phyloP scores from a whole-genome alignment of 2,329 filamentous ascomycete species.

The Trichoderma koningii region DNA sequence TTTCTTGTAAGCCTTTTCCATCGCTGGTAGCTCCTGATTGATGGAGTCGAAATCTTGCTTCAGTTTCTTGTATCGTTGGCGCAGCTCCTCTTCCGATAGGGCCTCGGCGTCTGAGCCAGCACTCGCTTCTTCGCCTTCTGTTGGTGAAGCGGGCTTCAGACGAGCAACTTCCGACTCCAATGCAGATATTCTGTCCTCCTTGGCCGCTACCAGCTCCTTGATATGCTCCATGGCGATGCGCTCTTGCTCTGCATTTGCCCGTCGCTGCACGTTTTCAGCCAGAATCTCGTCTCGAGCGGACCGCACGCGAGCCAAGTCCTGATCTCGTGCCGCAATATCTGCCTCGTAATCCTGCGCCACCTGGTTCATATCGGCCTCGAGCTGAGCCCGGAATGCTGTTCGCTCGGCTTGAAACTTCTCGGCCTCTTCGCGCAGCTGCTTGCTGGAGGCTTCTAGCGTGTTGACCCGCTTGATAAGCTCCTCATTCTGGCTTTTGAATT shows the following conservation, averaged over 20 bases:
- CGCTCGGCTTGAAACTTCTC: constrained; percentile 84
- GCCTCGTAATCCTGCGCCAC: constrained; percentile 77
- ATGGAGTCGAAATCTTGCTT: constrained; percentile 81
- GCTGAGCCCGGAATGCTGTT: constrained; percentile 74
- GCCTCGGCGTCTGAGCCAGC: constrained; percentile 54
- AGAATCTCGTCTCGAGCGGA: constrained; percentile 81
- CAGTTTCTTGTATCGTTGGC: constrained; percentile 70
- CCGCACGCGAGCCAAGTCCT: constrained; percentile 82
- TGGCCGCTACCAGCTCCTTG: constrained; percentile 76
- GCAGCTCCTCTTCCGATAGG: constrained; percentile 70
- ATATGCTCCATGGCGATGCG: constrained; percentile 69
- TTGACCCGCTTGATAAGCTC: constrained; percentile 92
- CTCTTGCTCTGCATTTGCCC: constrained; percentile 76
- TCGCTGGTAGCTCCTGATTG: constrained; percentile 81
- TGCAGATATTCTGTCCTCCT: constrained; percentile 76
- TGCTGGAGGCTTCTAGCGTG: constrained; percentile 84
- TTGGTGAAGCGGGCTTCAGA: constrained; percentile 48
- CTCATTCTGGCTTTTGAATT: constrained; percentile 85
- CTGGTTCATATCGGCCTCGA: constrained; percentile 77
- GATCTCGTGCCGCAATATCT: constrained; percentile 77
- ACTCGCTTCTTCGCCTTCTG: constrained; percentile 50
- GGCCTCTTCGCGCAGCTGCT: constrained; percentile 79
- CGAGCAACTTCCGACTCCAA: constrained; percentile 82
- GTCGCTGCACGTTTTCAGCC: constrained; percentile 78
- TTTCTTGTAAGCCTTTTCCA: constrained; percentile 90